Evolutionary conservation across 2,329 filamentous ascomycete genomes (phyloP).

Genomic region (Aquanectria penicillioides): DNA sequence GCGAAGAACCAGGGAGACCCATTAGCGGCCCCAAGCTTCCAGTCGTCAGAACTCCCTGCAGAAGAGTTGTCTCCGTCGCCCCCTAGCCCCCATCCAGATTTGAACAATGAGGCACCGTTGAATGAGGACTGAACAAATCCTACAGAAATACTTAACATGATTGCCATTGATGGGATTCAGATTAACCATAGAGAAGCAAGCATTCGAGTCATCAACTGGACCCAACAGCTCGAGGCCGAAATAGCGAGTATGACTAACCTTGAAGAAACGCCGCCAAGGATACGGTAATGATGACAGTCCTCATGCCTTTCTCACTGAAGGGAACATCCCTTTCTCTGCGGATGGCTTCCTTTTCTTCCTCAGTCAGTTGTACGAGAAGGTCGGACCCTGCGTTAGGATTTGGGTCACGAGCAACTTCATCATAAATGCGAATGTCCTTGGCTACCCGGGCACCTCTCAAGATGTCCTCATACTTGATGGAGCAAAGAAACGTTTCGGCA

Average conservation of each 20-base stretch:
- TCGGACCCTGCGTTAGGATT: slow-evolving; percentile 27
- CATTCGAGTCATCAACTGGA: background rate
- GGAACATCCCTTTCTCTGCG: slow-evolving; percentile 50
- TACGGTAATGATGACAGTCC: slow-evolving; percentile 53
- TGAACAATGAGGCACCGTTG: slow-evolving; percentile 52
- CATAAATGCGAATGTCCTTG: slow-evolving; percentile 52
- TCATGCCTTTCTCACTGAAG: slow-evolving; percentile 52
- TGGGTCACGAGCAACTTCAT: slow-evolving; percentile 46
- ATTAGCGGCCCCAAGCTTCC: slow-evolving; percentile 53
- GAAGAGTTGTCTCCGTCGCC: background rate
- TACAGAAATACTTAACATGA: background rate
- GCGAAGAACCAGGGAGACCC: slow-evolving; percentile 52
- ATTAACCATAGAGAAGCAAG: too few relatives aligned
- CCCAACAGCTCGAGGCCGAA: too few relatives aligned
- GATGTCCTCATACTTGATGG: slow-evolving; percentile 43
- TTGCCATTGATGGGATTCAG: too few relatives aligned
- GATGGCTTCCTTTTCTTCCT: slow-evolving; percentile 51
- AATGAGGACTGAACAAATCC: slow-evolving; percentile 57
- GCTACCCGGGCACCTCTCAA: slow-evolving; percentile 53
- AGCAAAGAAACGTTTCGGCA: slow-evolving; percentile 39
- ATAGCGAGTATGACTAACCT: slow-evolving; percentile 19
- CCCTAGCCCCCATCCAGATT: slow-evolving; percentile 35
- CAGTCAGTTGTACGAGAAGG: slow-evolving; percentile 46
- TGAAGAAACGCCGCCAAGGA: slow-evolving; percentile 56
- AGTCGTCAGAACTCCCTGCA: too few relatives aligned